A percentile compares a stretch with the other conserved stretches of the same genome.
Conservation (phyloP, 176 grass and related monocot species). For the Oryza coarctata region DNA sequence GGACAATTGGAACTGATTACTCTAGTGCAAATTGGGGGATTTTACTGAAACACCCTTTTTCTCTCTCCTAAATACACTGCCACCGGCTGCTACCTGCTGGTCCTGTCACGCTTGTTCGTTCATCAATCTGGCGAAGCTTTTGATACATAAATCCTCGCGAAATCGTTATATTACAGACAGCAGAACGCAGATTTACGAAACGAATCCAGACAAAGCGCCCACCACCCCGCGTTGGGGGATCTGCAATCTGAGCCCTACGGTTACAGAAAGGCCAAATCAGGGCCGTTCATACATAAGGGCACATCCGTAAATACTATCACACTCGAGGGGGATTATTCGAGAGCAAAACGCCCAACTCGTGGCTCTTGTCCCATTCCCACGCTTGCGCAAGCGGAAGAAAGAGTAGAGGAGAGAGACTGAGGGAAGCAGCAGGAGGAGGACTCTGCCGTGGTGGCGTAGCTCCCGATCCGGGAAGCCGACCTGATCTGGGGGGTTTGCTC, state of each 20-base stretch:
- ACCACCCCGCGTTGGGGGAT: background rate
- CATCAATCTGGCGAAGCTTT: conserved; percentile 5
- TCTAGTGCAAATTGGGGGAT: background rate
- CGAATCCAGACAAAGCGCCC: background rate
- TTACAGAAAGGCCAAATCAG: background rate
- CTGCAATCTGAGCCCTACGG: background rate
- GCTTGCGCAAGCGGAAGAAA: conserved; percentile 24
- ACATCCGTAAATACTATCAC: background rate
- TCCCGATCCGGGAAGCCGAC: conserved; percentile 19
- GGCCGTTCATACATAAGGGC: background rate
- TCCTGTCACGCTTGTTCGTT: background rate
- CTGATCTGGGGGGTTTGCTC: background rate
- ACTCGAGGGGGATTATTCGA: conserved; percentile 8
- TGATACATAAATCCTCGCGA: conserved; percentile 10
- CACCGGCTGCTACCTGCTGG: background rate
- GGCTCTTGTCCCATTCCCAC: conserved; percentile 34
- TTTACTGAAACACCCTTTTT: background rate
- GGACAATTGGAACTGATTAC: background rate
- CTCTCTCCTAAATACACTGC: background rate
- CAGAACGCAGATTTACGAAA: background rate
- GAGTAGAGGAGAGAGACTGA: background rate
- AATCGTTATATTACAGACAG: background rate
- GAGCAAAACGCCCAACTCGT: conserved; percentile 31
- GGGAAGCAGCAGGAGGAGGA: background rate
- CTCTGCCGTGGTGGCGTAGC: conserved; percentile 19